Evolutionary conservation across 495 filamentous ascomycete genomes (phyloP).

Genomic region (Bryoglossum gracile): DNA sequence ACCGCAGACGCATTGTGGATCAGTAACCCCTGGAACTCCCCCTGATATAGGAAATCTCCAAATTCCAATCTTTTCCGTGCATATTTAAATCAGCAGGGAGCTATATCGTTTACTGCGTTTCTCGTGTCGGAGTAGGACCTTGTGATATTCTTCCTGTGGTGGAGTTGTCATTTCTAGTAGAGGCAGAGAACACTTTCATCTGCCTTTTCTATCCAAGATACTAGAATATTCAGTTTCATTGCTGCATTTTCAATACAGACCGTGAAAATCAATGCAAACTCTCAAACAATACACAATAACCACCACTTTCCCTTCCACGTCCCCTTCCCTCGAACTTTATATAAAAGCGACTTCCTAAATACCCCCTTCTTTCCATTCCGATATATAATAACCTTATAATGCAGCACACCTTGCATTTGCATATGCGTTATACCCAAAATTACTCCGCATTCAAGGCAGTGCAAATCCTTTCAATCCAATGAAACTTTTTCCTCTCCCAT

Average conservation of each 20-base stretch:
- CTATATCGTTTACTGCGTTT: no score
- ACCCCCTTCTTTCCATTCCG: no score
- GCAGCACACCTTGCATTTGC: no score
- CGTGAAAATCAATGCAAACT: constrained; percentile 9
- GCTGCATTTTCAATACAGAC: constrained; percentile 6
- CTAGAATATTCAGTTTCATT: constrained; percentile 12
- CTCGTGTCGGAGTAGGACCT: no score
- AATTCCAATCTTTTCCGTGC: background rate
- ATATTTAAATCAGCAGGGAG: background rate
- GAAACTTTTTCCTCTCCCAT: no score
- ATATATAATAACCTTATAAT: no score
- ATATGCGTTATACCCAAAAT: no score
- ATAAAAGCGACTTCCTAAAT: no score
- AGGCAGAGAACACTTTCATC: constrained; percentile 1
- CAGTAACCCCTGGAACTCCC: background rate
- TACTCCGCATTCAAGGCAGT: no score
- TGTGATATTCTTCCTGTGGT: constrained; percentile 5
- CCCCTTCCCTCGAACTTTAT: no score
- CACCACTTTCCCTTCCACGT: constrained; percentile 1
- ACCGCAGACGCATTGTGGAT: background rate
- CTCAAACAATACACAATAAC: constrained; percentile 4
- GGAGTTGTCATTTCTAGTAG: constrained; percentile 6
- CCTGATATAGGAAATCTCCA: background rate
- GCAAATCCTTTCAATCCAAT: no score
- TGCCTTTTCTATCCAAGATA: background rate